These are phyloP conservation scores for Triticum timopheevii DNA, from an alignment of 176 grass and related monocot genomes.

Conservation along the genomic window DNA sequence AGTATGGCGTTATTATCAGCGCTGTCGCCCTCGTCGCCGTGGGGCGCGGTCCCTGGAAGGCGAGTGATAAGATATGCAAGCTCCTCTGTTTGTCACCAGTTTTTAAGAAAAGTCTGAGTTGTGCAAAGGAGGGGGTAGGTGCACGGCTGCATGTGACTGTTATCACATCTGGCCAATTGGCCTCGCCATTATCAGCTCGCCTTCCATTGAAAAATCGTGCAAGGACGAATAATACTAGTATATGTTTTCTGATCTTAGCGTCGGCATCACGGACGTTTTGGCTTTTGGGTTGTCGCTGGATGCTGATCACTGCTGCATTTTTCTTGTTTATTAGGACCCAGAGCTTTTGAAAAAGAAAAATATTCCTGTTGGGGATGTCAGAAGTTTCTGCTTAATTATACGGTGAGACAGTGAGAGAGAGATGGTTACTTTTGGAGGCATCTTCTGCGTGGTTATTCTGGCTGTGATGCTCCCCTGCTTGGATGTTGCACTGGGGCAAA, in stretches of 20 bases:
- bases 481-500: conserved; percentile 26
- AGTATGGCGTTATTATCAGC: conserved; percentile 6
- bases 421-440: conserved; percentile 24
- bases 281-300: not conserved
- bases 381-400: conserved; percentile 28
- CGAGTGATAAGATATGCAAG: too few relatives aligned
- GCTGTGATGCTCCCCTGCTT: conserved; percentile 31
- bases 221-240: not conserved
- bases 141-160: conserved; percentile 21
- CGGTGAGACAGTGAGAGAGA: not conserved
- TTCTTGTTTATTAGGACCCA: not conserved
- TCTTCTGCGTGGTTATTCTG: not conserved
- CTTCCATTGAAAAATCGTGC: conserved; percentile 17
- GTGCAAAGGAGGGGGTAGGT: conserved; percentile 24
- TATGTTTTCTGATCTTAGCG: not conserved
- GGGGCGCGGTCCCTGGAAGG: too few relatives aligned
- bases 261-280: not conserved
- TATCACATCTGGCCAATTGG: conserved; percentile 27
- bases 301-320: not conserved
- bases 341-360: not conserved
- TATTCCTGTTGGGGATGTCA: conserved; percentile 1
- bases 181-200: not conserved
- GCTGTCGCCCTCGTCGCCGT: too few relatives aligned
- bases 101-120: not conserved
- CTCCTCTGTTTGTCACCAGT: not conserved